Evolutionary conservation across 2,329 filamentous ascomycete species (phyloP).

Genomic region (Alternaria dauci): DNA sequence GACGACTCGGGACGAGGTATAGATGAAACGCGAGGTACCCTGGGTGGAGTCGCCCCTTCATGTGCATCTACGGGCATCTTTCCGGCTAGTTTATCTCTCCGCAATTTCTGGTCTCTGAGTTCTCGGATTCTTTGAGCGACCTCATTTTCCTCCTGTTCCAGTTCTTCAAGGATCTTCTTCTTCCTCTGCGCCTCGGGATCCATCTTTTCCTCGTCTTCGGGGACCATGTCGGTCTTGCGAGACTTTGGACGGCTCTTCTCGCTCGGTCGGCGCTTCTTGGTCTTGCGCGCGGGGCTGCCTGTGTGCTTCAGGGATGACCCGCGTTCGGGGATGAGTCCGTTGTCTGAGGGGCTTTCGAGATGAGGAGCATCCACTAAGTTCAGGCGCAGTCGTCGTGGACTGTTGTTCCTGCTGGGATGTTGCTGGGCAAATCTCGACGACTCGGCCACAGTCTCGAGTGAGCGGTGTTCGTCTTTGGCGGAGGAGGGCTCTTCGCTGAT

Average conservation of each 20-base stretch:
- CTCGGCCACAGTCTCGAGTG: slow-evolving; percentile 28
- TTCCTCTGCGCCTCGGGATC: slow-evolving; percentile 34
- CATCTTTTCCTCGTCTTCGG: slow-evolving; percentile 37
- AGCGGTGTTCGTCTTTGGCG: slow-evolving; percentile 20
- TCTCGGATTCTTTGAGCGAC: slow-evolving; percentile 67
- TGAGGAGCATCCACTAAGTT: slow-evolving; percentile 35
- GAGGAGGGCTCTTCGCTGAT: slow-evolving; percentile 48
- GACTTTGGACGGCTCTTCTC: slow-evolving; percentile 37
- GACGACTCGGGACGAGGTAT: slow-evolving; percentile 38
- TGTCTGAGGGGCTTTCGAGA: slow-evolving; percentile 38
- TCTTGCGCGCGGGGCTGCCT: slow-evolving; percentile 45
- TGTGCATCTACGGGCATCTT: slow-evolving; percentile 47
- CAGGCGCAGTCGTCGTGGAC: slow-evolving; percentile 41
- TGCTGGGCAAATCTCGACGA: slow-evolving; percentile 40
- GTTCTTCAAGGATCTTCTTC: slow-evolving; percentile 43
- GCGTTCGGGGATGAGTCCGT: slow-evolving; percentile 45
- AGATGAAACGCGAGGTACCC: slow-evolving; percentile 47
- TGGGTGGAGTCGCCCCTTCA: slow-evolving; percentile 51
- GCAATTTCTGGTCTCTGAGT: slow-evolving; percentile 65
- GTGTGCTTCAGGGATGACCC: slow-evolving; percentile 47
- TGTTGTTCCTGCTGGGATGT: slow-evolving; percentile 44
- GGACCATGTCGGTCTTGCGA: slow-evolving; percentile 38
- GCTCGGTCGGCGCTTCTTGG: slow-evolving; percentile 35
- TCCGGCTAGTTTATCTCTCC: slow-evolving; percentile 57
- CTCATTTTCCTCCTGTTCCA: slow-evolving; percentile 60